Evolutionary conservation across 208 protist species (phyloP).

Genomic region (Tritrichomonas musculus): DNA sequence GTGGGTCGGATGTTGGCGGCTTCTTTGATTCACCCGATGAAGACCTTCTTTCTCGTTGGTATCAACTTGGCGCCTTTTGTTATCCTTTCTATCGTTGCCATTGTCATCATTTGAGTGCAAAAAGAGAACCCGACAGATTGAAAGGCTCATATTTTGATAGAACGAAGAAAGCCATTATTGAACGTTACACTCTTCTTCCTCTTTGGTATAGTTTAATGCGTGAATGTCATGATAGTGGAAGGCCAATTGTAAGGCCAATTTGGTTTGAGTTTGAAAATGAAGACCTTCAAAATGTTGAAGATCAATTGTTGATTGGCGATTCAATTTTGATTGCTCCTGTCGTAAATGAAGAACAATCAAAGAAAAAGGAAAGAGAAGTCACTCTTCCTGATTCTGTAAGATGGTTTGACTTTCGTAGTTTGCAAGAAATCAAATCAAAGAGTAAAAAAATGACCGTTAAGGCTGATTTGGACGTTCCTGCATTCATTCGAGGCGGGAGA

Average conservation of each 20-base stretch:
- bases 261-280: constrained; percentile 68
- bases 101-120: constrained; percentile 83
- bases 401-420: constrained; percentile 62
- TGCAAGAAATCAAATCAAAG: background rate
- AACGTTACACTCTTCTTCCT: constrained; percentile 76
- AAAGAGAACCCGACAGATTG: constrained; percentile 94
- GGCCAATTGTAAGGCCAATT: constrained; percentile 76
- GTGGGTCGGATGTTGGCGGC: constrained; percentile 88
- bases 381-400: constrained; percentile 60
- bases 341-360: constrained; percentile 34
- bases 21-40: constrained; percentile 86
- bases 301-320: constrained; percentile 72
- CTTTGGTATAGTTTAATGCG: constrained; percentile 89
- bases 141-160: constrained; percentile 40
- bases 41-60: constrained; percentile 91
- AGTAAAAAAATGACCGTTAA: background rate
- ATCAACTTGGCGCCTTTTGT: constrained; percentile 75
- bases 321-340: constrained; percentile 75
- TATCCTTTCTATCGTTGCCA: constrained; percentile 96
- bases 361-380: constrained; percentile 54
- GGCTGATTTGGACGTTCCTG: constrained; percentile 59
- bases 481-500: constrained; percentile 76
- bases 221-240: constrained; percentile 64
- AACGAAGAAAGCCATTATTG: constrained; percentile 51
- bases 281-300: constrained; percentile 57